Percentiles rank a stretch among this genome's conserved stretches.
phyloP scores from a whole-genome alignment of 2,329 filamentous ascomycete genomes.

The Fusarium brachygibbosum region DNA sequence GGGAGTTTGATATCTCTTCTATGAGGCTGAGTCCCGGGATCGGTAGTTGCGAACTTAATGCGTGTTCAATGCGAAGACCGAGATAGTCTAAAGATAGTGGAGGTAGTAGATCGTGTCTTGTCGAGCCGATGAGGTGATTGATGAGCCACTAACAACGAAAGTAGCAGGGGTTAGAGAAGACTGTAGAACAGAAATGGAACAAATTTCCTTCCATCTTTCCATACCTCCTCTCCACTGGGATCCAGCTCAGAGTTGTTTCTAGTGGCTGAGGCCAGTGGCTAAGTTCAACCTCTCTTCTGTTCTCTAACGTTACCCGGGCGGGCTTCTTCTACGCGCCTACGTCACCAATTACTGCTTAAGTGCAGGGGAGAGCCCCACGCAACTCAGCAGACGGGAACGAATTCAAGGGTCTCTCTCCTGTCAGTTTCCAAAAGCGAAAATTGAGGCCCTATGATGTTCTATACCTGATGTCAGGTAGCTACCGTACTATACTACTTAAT shows the following conservation, averaged over 20 bases:
- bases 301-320: neutral
- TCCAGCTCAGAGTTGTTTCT: slow-evolving; percentile 1
- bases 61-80: neutral
- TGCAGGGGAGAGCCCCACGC: neutral
- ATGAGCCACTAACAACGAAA: slow-evolving; percentile 26
- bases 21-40: neutral
- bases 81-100: slow-evolving; percentile 17
- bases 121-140: slow-evolving; percentile 17
- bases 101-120: slow-evolving; percentile 17
- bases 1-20: neutral
- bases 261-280: slow-evolving; percentile 39
- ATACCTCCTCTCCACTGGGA: slow-evolving; percentile 22
- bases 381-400: neutral
- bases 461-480: neutral
- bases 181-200: slow-evolving; percentile 38
- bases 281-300: neutral
- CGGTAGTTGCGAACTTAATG: slow-evolving; percentile 10
- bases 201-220: slow-evolving; percentile 13
- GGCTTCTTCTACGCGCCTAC: slow-evolving; percentile 21
- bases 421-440: slow-evolving; percentile 10
- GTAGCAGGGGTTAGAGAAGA: slow-evolving; percentile 32
- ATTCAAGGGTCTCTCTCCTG: slow-evolving; percentile 7
- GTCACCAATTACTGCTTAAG: slow-evolving; percentile 13
- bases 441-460: slow-evolving; percentile 3
- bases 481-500: too few species aligned